Conservation (phyloP, 345 rosid species). For the Dimocarpus longan region DNA sequence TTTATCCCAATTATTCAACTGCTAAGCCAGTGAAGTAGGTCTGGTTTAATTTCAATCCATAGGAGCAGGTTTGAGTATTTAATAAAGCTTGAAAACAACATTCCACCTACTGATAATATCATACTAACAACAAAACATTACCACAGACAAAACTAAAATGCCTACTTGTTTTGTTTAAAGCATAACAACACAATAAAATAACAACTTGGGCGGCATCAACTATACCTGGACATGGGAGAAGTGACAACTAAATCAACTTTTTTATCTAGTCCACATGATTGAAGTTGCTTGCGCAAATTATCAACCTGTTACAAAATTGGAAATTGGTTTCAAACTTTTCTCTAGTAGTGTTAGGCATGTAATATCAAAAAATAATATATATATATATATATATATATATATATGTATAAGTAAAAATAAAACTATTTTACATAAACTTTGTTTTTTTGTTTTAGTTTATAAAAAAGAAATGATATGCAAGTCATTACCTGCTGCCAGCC, state of each 20-base stretch:
- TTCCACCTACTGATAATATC: background rate
- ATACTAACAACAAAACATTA: background rate
- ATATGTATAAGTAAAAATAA: too few relatives aligned
- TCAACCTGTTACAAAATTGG: slow-evolving; percentile 36
- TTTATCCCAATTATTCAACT: background rate
- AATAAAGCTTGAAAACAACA: background rate
- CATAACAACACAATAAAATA: background rate
- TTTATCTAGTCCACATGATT: slow-evolving; percentile 31
- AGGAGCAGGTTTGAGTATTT: too few relatives aligned
- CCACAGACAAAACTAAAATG: background rate
- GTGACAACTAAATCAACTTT: slow-evolving; percentile 55
- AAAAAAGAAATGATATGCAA: background rate
- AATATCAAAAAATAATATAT: too few relatives aligned
- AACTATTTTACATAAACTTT: too few relatives aligned
- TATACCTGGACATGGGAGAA: slow-evolving; percentile 64
- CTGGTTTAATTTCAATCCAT: background rate
- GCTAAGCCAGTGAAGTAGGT: background rate
- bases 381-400: too few relatives aligned
- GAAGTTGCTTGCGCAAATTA: slow-evolving; percentile 41
- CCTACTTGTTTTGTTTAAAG: background rate
- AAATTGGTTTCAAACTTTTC: background rate
- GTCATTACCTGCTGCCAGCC: slow-evolving; percentile 58
- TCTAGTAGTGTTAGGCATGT: background rate
- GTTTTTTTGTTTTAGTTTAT: too few relatives aligned
- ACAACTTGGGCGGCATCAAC: background rate